A percentile compares a stretch with the other conserved stretches of the same genome.
These are phyloP conservation scores for Kodamaea restingae DNA, from an alignment of 805 yeast species.

Conservation along the genomic window DNA sequence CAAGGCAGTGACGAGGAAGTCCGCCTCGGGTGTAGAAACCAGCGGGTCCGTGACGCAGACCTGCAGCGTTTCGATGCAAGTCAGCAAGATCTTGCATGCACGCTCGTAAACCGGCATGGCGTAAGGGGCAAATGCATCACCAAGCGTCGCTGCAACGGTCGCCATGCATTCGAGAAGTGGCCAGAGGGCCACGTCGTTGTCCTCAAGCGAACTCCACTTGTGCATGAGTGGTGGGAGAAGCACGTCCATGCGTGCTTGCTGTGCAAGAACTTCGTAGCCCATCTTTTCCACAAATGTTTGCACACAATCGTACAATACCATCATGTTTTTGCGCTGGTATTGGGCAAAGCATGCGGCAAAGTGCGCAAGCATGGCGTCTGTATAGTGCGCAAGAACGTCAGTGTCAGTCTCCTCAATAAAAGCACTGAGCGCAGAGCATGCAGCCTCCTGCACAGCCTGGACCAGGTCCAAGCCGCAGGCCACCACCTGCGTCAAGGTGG, in stretches of 20 bases:
- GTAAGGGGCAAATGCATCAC: slow-evolving; percentile 80
- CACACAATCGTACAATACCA: slow-evolving; percentile 83
- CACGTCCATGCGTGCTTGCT: slow-evolving; percentile 44
- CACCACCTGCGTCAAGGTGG: slow-evolving; percentile 75
- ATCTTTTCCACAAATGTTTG: slow-evolving; percentile 82
- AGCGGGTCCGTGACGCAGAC: slow-evolving; percentile 62
- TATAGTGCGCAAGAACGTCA: slow-evolving; percentile 54
- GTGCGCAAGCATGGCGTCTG: slow-evolving; percentile 63
- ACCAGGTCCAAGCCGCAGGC: slow-evolving; percentile 73
- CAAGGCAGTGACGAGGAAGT: slow-evolving; percentile 81
- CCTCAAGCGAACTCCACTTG: slow-evolving; percentile 74
- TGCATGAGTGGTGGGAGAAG: slow-evolving; percentile 77
- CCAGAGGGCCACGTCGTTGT: slow-evolving; percentile 84
- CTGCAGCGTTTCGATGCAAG: slow-evolving; percentile 64
- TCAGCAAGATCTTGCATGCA: slow-evolving; percentile 63
- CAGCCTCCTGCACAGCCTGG: slow-evolving; percentile 94
- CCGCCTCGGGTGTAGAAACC: slow-evolving; percentile 78
- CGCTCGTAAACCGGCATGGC: slow-evolving; percentile 84
- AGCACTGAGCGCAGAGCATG: slow-evolving; percentile 80
- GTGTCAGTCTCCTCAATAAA: slow-evolving; percentile 76
- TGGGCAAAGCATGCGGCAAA: slow-evolving; percentile 68
- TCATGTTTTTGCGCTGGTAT: slow-evolving; percentile 79
- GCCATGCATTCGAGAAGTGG: slow-evolving; percentile 92
- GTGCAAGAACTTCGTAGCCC: slow-evolving; percentile 46
- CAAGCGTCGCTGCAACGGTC: slow-evolving; percentile 81